Evolutionary conservation across 2,329 filamentous ascomycete genomes (phyloP), one percentile per base, ranked within the genome.

Genomic region (Colletotrichum simmondsii): DNA sequence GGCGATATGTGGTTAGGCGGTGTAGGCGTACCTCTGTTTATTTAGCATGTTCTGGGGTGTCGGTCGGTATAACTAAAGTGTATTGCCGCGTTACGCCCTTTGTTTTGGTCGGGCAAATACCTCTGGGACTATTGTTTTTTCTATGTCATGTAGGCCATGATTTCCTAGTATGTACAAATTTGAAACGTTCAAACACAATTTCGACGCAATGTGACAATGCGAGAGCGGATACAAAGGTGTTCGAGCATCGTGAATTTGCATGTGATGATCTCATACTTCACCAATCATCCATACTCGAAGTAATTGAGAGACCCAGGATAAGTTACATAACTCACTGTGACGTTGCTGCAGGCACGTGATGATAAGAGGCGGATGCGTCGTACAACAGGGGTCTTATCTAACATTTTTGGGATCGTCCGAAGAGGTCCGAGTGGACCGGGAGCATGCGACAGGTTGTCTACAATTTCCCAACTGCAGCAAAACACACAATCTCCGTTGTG

Each of bases 81-180:
- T 28, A 60, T 46, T 65, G 66, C 65, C 70, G 66, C 60, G 59
- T 65, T 35, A 64, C 37, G 70, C 66, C 70, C 66, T 63, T 53
- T 69, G 68, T 69, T 70, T 70, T 57, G 68, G 68, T 72, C 35
- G 68, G 71, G 71, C 68, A 61, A 72, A 73, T 65, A 71, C 71
- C 71, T 60, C 68, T 59, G 57, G 68, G 62, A 59, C 52, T 30
- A n/a, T 62, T 73, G 53, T 77, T 79, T 79, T 76, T 75, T 78
- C 37, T 78, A 76, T 71, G 73, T 78, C 73, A 72, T 72, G 68
- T 74, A 67, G 65, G 72, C 74, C 68, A 75, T 74, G 73, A 67
- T 75, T 75, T 74, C 62, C 68, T 75, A 75, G 73, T 76, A 77
- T 83, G 81, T 83, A 83, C 76, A 82, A 83, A 66, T 78, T 77